Base-by-base conservation (phyloP, 108 stramenopile genomes). In the Chaetoceros tenuissimus region DNA sequence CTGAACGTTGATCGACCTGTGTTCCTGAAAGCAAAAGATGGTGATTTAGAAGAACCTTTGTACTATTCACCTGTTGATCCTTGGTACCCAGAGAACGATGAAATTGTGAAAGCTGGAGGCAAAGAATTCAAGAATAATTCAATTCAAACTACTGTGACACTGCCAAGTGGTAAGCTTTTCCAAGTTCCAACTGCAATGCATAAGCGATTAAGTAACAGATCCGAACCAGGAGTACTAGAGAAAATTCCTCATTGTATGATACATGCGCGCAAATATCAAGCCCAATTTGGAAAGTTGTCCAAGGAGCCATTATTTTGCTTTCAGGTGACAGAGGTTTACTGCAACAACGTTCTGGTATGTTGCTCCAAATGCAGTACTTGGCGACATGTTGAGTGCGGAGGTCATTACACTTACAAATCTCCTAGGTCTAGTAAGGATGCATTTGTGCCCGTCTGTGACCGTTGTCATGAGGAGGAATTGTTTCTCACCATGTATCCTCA, bases 301-400 rank as follows among this genome's bases (percentile, higher is more conserved):
- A 59, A 60, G 16, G 76, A 78, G 51, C 68, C 74, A 1, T 74
- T 73, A 18, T 83, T 84, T 59, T 92, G 90, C 60, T 80, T 66
- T 54, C 90, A 92, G 59, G 82, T 84, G 3, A 85, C 90, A 5
- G 84, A 87, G 55, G 50, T 63, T 0, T 83, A 85, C 45, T 79
- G 79, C 7, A 71, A 77, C 55, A 80, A 87, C 1, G 24, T 79
- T 0, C 87, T 92, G 84, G 79, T 92, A 19, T 84, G 84, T 46
- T 92, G 90, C 64, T 87, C 90, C 2, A 50, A 65, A 13, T 92
- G 90, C 64, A 85, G 86, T 17, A 85, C 90, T 20, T 92, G 90
- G 90, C 66, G 90, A 3, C 90, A 92, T 60, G 72, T 83, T 27
- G 72, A 71, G 58, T 92, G 90, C 63, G 90, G 90, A 31, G 90